Evolutionary conservation across 192 early-diverging fungal genomes (phyloP).

Genomic region (Coemansia sp.): DNA sequence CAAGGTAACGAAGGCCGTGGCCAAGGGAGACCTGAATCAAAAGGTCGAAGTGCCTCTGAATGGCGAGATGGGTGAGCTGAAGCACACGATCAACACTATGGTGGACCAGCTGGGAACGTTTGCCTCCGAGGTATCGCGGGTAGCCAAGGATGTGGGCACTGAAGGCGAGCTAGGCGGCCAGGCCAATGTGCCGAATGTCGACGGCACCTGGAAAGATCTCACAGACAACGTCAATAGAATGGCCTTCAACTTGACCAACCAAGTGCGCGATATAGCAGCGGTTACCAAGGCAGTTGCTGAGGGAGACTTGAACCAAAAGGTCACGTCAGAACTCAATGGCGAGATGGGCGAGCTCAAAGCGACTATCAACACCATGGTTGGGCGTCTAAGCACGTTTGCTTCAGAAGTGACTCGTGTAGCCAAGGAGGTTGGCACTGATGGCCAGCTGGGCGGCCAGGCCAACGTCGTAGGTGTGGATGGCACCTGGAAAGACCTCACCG

Average conservation of each 20-base stretch:
- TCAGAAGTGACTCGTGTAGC: slow-evolving; percentile 57
- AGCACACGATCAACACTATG: slow-evolving; percentile 64
- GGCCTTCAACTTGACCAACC: slow-evolving; percentile 12
- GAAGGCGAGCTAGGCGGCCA: slow-evolving; percentile 68
- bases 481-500: slow-evolving; percentile 58
- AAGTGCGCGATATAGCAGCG: slow-evolving; percentile 13
- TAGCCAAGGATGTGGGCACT: slow-evolving; percentile 67
- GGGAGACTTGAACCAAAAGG: slow-evolving; percentile 14
- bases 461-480: slow-evolving; percentile 59
- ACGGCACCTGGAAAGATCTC: slow-evolving; percentile 62
- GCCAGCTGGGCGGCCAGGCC: slow-evolving; percentile 66
- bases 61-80: slow-evolving; percentile 64
- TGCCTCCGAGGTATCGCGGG: slow-evolving; percentile 63
- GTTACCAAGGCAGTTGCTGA: slow-evolving; percentile 17
- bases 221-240: slow-evolving; percentile 20
- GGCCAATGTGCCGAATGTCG: slow-evolving; percentile 58
- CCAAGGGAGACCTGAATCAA: slow-evolving; percentile 54
- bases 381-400: slow-evolving; percentile 15
- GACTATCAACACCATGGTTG: slow-evolving; percentile 31
- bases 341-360: slow-evolving; percentile 11
- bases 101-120: slow-evolving; percentile 50
- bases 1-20: slow-evolving; percentile 57
- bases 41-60: slow-evolving; percentile 16
- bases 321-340: slow-evolving; percentile 10
- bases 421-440: slow-evolving; percentile 70